Evolutionary conservation across 164 flowering plant genomes (phyloP).

Genomic region (Magnolia sinica): DNA sequence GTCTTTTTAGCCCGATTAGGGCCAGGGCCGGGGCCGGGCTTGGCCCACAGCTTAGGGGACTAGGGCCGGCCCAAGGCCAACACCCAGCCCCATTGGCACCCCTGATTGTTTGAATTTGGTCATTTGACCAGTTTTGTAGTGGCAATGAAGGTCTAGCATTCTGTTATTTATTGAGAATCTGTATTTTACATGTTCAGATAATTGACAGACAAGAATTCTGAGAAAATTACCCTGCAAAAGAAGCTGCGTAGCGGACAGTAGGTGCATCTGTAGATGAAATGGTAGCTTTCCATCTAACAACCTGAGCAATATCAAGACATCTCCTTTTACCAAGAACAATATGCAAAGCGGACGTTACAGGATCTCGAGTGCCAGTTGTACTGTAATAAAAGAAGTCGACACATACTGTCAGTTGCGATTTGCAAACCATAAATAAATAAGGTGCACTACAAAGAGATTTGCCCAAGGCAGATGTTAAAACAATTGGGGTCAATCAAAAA

Average conservation of each 20-base stretch:
- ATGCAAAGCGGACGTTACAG: constrained; percentile 90
- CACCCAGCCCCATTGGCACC: no score
- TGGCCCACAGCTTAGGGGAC: no score
- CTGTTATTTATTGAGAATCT: no score
- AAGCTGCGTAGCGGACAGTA: constrained; percentile 83
- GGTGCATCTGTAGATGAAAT: constrained; percentile 61
- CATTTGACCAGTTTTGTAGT: no score
- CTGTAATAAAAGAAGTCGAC: constrained; percentile 39
- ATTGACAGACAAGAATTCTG: background rate
- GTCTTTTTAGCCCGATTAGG: no score
- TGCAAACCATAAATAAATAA: background rate
- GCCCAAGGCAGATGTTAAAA: background rate
- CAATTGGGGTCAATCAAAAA: background rate
- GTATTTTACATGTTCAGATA: no score
- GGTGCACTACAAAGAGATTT: background rate
- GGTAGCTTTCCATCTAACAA: constrained; percentile 82
- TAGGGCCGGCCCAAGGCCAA: no score
- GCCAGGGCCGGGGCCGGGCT: no score
- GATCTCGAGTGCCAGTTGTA: constrained; percentile 91
- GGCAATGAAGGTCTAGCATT: no score
- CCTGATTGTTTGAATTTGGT: no score
- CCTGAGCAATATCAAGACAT: constrained; percentile 84
- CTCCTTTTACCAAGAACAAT: constrained; percentile 82
- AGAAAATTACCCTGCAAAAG: constrained; percentile 80
- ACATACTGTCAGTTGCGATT: background rate